A percentile compares a stretch with the other conserved stretches of the same genome.
phyloP scores from a whole-genome alignment of 2,329 filamentous ascomycete genomes.

The Fusarium sp. region DNA sequence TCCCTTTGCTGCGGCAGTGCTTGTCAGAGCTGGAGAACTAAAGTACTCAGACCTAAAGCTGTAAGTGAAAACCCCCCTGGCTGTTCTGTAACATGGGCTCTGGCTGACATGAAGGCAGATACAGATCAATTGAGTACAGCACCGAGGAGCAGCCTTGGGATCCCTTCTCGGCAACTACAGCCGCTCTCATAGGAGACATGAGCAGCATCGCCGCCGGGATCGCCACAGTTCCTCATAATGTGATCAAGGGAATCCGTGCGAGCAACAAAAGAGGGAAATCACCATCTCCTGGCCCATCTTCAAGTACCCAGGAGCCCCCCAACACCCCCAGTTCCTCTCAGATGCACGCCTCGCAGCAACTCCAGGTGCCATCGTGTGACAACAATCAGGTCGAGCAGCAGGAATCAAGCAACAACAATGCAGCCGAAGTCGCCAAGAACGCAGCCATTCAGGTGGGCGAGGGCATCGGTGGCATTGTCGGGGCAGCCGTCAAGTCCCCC shows the following conservation, averaged over 20 bases:
- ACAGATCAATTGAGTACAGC: conserved; percentile 73
- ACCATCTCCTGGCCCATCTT: not conserved
- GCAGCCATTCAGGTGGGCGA: not conserved
- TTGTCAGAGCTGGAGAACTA: conserved; percentile 73
- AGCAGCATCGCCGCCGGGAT: not conserved
- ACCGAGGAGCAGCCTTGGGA: conserved; percentile 84
- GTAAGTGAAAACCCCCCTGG: conserved; percentile 56
- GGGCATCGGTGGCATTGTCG: not conserved
- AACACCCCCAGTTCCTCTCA: not conserved
- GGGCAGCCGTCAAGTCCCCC: not conserved
- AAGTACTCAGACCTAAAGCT: conserved; percentile 79
- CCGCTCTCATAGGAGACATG: not conserved
- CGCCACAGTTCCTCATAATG: not conserved
- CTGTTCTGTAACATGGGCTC: not conserved
- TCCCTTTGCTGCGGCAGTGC: conserved; percentile 76
- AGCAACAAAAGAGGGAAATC: not conserved
- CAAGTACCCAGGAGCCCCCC: not conserved
- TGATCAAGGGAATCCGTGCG: not conserved
- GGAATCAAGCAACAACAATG: not conserved
- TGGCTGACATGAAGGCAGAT: conserved; percentile 52
- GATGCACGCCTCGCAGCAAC: not conserved
- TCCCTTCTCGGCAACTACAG: conserved; percentile 72
- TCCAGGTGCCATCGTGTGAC: not conserved
- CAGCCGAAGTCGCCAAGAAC: not conserved
- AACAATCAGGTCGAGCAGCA: not conserved